Percentiles rank a stretch among this genome's conserved stretches.
Conservation (phyloP, 805 yeast species). For the Komagataella phaffii region DNA sequence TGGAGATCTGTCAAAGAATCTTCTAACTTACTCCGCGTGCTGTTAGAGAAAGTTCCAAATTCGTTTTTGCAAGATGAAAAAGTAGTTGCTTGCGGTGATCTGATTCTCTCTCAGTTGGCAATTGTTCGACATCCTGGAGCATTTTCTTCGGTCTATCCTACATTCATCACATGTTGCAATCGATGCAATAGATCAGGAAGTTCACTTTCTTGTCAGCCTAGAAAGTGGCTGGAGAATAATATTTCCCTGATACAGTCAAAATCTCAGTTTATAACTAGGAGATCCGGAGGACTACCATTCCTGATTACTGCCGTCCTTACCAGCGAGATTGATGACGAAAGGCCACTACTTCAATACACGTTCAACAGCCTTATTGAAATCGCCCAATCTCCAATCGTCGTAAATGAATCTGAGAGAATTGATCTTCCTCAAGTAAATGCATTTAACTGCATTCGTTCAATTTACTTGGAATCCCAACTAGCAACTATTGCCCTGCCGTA, state of each 20-base stretch:
- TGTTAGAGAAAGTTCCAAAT: constrained; percentile 22
- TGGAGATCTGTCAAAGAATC: constrained; percentile 83
- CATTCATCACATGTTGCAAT: constrained; percentile 53
- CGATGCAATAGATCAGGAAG: constrained; percentile 26
- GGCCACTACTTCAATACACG: constrained; percentile 31
- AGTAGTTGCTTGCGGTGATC: constrained; percentile 30
- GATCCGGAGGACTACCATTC: constrained; percentile 89
- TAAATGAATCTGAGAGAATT: constrained; percentile 32
- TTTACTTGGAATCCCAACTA: constrained; percentile 63
- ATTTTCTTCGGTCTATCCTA: constrained; percentile 76
- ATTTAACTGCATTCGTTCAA: constrained; percentile 65
- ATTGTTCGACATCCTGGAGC: constrained; percentile 85
- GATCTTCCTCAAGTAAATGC: constrained; percentile 93
- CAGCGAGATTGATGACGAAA: constrained; percentile 20
- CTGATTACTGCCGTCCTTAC: constrained; percentile 64
- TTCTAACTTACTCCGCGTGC: constrained; percentile 32
- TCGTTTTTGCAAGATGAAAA: constrained; percentile 11
- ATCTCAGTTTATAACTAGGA: constrained; percentile 64
- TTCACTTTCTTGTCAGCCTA: constrained; percentile 25
- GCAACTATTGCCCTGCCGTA: constrained; percentile 34
- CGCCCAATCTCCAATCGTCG: constrained; percentile 35
- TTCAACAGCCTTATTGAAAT: constrained; percentile 38
- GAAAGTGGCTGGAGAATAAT: constrained; percentile 46
- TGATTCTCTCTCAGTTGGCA: constrained; percentile 53
- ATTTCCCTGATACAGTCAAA: constrained; percentile 36